These are phyloP conservation scores for Teunomyces stri DNA, from an alignment of 805 yeast genomes.

Conservation along the genomic window DNA sequence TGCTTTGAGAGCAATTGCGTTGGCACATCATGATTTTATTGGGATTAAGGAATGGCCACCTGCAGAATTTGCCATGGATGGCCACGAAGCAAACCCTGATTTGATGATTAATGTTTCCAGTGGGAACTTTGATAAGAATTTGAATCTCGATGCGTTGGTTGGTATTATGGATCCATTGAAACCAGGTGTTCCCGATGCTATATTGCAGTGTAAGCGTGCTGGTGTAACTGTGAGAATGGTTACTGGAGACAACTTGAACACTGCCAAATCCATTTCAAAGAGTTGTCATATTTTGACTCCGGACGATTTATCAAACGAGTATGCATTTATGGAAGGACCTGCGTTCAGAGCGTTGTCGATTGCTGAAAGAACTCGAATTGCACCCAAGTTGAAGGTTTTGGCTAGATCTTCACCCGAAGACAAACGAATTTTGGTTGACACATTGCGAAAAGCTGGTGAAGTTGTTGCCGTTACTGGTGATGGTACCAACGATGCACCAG, in stretches of 20 bases:
- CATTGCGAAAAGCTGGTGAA: slow-evolving; percentile 76
- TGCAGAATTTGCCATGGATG: slow-evolving; percentile 30
- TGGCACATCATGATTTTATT: slow-evolving; percentile 73
- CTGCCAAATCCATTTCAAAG: slow-evolving; percentile 88
- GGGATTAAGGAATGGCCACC: slow-evolving; percentile 66
- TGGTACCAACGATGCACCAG: slow-evolving; percentile 99
- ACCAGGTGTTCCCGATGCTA: slow-evolving; percentile 87
- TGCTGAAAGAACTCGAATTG: slow-evolving; percentile 53
- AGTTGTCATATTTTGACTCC: slow-evolving; percentile 74
- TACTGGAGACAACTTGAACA: slow-evolving; percentile 90
- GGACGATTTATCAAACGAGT: slow-evolving; percentile 50
- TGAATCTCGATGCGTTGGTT: slow-evolving; percentile 68
- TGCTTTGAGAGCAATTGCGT: slow-evolving; percentile 86
- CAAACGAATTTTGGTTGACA: slow-evolving; percentile 80
- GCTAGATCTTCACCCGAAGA: slow-evolving; percentile 98
- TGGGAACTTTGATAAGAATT: slow-evolving; percentile 23
- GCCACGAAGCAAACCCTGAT: slow-evolving; percentile 40
- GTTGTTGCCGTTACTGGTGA: slow-evolving; percentile 99
- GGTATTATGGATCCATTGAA: slow-evolving; percentile 97
- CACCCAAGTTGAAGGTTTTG: slow-evolving; percentile 77
- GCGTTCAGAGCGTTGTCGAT: slow-evolving; percentile 66
- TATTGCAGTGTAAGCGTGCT: slow-evolving; percentile 77
- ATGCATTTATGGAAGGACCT: slow-evolving; percentile 90
- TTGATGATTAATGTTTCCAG: slow-evolving; percentile 27
- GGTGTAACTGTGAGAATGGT: slow-evolving; percentile 98